phyloP scores from a whole-genome alignment of 2,329 filamentous ascomycete genomes.

The Tolypocladium capitatum region DNA sequence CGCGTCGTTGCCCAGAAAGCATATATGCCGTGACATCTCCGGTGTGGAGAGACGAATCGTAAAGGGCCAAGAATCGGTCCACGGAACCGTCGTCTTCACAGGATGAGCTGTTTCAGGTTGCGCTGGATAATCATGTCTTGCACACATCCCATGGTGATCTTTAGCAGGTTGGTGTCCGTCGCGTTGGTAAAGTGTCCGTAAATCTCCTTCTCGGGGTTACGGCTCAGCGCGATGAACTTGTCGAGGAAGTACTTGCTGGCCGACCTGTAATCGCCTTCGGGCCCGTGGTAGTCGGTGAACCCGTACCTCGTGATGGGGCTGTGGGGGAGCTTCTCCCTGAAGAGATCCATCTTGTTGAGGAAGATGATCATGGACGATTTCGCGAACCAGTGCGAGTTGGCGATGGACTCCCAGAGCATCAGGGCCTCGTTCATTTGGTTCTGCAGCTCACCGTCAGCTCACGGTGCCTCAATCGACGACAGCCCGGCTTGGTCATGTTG shows the following conservation, averaged over 20 bases:
- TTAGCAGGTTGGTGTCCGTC: conserved; percentile 57
- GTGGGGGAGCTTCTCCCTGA: conserved; percentile 71
- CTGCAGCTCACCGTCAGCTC: background rate
- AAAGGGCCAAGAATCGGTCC: background rate
- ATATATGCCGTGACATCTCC: background rate
- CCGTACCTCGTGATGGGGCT: conserved; percentile 73
- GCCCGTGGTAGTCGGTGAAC: conserved; percentile 79
- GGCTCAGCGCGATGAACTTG: conserved; percentile 94
- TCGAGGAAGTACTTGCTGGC: conserved; percentile 99
- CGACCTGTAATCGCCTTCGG: conserved; percentile 80
- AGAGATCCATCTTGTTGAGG: conserved; percentile 82
- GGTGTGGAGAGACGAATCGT: background rate
- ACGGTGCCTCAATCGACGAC: background rate
- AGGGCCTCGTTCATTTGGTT: conserved; percentile 88
- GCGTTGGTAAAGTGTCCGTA: conserved; percentile 99
- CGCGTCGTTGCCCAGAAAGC: background rate
- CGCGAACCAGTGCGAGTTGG: conserved; percentile 82
- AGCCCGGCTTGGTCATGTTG: background rate
- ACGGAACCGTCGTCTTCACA: conserved; percentile 11
- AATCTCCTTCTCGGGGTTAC: conserved; percentile 98
- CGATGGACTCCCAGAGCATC: conserved; percentile 77
- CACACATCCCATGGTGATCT: conserved; percentile 75
- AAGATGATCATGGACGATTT: conserved; percentile 82
- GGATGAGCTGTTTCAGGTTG: conserved; percentile 65
- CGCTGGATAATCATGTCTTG: conserved; percentile 82